Evolutionary conservation across 139 green algal genomes (phyloP).

Genomic region (Trebouxia sp.): DNA sequence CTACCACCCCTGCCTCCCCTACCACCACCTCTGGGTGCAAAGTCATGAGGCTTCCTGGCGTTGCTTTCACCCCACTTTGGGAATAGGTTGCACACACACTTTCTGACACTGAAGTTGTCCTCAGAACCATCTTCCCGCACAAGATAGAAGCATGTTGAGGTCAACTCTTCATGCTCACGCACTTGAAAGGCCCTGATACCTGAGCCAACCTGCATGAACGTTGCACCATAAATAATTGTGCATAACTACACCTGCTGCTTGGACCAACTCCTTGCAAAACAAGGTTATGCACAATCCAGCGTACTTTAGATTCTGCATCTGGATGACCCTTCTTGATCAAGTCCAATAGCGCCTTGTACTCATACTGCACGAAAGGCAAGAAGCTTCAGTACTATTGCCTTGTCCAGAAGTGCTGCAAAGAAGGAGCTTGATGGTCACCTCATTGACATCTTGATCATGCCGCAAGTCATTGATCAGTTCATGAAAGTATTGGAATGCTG

Average conservation of each 20-base stretch:
- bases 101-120: conserved; percentile 81
- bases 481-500: conserved; percentile 51
- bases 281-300: too few species aligned
- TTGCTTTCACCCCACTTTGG: conserved; percentile 2
- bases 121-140: conserved; percentile 63
- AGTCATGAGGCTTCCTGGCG: not conserved
- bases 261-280: too few species aligned
- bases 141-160: conserved; percentile 60
- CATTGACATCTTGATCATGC: conserved; percentile 64
- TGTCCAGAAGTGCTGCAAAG: not conserved
- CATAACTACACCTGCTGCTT: too few species aligned
- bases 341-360: conserved; percentile 66
- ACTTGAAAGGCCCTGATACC: conserved; percentile 62
- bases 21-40: not conserved
- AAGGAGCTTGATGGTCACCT: conserved; percentile 42
- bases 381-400: not conserved
- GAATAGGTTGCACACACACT: conserved; percentile 69
- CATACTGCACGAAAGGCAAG: conserved; percentile 58
- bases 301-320: conserved; percentile 59
- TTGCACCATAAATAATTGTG: not conserved
- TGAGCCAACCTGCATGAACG: conserved; percentile 42
- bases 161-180: conserved; percentile 34
- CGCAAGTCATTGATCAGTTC: conserved; percentile 43
- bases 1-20: not conserved
- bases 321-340: conserved; percentile 74